Conservation (phyloP, 2,329 filamentous ascomycete species). For the Alternaria triticimaculans region DNA sequence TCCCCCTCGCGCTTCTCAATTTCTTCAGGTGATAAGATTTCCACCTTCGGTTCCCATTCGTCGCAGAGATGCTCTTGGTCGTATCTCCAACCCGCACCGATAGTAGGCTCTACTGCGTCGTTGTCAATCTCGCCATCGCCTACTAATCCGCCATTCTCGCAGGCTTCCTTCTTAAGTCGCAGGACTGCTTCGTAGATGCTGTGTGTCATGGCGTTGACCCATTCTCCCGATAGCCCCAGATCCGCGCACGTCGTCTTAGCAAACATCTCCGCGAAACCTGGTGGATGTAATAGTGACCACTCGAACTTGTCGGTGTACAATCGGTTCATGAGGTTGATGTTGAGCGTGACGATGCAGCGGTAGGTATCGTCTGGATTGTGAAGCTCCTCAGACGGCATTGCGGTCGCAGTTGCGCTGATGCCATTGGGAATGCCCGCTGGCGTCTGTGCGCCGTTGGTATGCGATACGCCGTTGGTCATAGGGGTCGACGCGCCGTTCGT, state of each 20-base stretch:
- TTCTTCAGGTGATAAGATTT: constrained; percentile 83
- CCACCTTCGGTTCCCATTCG: constrained; percentile 61
- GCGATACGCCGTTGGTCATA: constrained; percentile 56
- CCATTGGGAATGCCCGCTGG: constrained; percentile 59
- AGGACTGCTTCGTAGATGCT: constrained; percentile 96
- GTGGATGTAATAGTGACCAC: constrained; percentile 92
- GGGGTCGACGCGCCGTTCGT: constrained; percentile 64
- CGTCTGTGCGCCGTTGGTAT: constrained; percentile 52
- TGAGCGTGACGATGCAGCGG: constrained; percentile 88
- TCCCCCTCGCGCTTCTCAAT: constrained; percentile 97
- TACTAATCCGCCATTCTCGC: constrained; percentile 86
- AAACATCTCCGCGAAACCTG: constrained; percentile 90
- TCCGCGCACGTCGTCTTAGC: constrained; percentile 93
- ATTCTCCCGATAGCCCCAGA: constrained; percentile 86
- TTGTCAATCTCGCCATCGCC: constrained; percentile 82
- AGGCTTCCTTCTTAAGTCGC: constrained; percentile 93
- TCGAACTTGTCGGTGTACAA: constrained; percentile 98
- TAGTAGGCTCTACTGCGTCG: constrained; percentile 74
- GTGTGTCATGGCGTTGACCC: constrained; percentile 92
- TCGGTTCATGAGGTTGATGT: constrained; percentile 87
- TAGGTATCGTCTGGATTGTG: constrained; percentile 94
- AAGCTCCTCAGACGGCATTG: constrained; percentile 70
- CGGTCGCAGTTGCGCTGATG: constrained; percentile 73
- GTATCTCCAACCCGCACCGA: constrained; percentile 94
- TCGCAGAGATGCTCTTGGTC: constrained; percentile 83